These are phyloP conservation scores for Pythium aristosporum DNA, from an alignment of 352 stramenopile species.

Conservation along the genomic window DNA sequence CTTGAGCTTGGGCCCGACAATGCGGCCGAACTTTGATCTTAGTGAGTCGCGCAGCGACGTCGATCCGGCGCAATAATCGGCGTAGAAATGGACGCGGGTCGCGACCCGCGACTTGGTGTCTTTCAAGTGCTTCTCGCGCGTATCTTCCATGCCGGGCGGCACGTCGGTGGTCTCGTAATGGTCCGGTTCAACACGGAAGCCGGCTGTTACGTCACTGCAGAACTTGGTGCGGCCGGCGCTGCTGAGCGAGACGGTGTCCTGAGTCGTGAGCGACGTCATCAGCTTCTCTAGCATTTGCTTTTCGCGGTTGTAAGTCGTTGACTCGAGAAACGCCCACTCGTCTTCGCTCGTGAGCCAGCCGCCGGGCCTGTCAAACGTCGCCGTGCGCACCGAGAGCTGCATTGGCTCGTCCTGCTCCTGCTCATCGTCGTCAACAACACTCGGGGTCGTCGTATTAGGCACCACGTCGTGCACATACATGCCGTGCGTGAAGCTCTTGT, in stretches of 20 bases:
- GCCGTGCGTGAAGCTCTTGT: constrained; percentile 19
- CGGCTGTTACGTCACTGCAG: neutral
- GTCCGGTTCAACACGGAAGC: constrained; percentile 4
- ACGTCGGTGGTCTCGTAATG: constrained; percentile 8
- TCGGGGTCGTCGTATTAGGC: neutral
- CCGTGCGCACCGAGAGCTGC: constrained; percentile 18
- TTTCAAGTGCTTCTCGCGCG: neutral
- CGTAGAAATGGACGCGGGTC: constrained; percentile 7
- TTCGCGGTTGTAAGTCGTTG: neutral
- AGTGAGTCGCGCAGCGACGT: constrained; percentile 1
- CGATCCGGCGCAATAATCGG: neutral
- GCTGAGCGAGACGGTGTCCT: neutral
- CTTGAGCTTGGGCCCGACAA: neutral
- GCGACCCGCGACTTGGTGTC: neutral
- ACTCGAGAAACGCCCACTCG: constrained; percentile 23
- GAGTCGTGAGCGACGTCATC: neutral
- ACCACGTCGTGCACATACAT: constrained; percentile 5
- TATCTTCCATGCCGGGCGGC: constrained; percentile 8
- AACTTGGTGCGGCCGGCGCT: neutral
- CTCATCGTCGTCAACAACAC: neutral
- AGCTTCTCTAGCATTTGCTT: constrained; percentile 9
- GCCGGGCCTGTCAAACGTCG: constrained; percentile 12
- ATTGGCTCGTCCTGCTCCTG: neutral
- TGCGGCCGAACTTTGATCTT: neutral
- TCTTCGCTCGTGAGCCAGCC: constrained; percentile 19